Evolutionary conservation across 192 early-diverging fungal species (phyloP).

Genomic region (Spizellomyces sp.): DNA sequence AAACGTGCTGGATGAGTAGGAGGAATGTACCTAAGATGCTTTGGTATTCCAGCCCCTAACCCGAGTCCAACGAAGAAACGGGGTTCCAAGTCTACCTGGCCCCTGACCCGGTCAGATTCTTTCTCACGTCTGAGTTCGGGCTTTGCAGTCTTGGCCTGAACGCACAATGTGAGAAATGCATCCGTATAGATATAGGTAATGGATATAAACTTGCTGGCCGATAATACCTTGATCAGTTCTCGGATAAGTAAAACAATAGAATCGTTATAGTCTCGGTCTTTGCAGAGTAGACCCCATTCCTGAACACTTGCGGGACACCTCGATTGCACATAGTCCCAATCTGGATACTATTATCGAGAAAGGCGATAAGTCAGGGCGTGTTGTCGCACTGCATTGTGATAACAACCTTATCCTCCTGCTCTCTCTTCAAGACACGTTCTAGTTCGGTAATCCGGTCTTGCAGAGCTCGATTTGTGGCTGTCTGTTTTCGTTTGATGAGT

Average conservation of each 20-base stretch:
- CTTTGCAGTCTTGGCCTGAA: neutral
- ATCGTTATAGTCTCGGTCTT: constrained; percentile 52
- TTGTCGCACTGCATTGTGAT: neutral
- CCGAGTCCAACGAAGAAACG: constrained; percentile 47
- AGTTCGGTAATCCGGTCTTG: constrained; percentile 2
- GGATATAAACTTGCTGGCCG: neutral
- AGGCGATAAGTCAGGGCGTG: constrained; percentile 11
- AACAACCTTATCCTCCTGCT: constrained; percentile 13
- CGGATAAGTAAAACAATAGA: constrained; percentile 49
- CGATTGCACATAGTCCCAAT: constrained; percentile 55
- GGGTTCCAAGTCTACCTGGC: constrained; percentile 16
- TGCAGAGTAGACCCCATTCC: constrained; percentile 47
- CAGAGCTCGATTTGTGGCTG: neutral
- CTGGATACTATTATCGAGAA: constrained; percentile 24
- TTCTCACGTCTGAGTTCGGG: neutral
- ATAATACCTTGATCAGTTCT: constrained; percentile 34
- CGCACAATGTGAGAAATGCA: no score
- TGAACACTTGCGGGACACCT: constrained; percentile 39
- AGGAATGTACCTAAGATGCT: constrained; percentile 42
- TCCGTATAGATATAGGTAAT: no score
- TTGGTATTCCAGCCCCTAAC: constrained; percentile 36
- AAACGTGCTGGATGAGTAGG: neutral
- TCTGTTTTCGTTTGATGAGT: no score
- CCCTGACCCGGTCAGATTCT: neutral
- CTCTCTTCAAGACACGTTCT: constrained; percentile 17